Conservation (phyloP, 2,329 filamentous ascomycete species). For the Aureobasidium sp. region DNA sequence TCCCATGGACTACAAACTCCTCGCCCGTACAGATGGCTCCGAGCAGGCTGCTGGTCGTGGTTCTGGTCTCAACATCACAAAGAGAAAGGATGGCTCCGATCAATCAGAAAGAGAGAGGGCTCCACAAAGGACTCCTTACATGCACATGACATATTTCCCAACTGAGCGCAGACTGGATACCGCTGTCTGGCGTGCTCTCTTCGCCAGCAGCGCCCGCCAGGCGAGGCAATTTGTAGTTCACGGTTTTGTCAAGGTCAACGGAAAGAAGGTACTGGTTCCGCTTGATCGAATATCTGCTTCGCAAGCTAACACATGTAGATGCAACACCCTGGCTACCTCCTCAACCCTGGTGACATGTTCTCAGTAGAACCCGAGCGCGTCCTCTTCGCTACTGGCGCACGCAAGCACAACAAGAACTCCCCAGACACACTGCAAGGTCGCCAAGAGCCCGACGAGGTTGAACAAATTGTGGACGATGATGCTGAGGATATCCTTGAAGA, state of each 20-base stretch:
- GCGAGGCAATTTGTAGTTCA: conserved; percentile 92
- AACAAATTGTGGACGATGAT: conserved; percentile 8
- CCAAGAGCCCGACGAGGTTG: conserved; percentile 14
- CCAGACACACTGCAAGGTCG: conserved; percentile 12
- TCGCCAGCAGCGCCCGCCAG: conserved; percentile 87
- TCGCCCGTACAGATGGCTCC: conserved; percentile 74
- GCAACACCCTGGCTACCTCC: conserved; percentile 80
- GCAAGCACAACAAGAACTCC: conserved; percentile 28
- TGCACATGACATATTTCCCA: conserved; percentile 92
- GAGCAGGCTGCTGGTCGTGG: conserved; percentile 77
- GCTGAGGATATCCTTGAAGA: conserved; percentile 8
- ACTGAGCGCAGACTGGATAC: conserved; percentile 85
- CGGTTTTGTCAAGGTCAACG: conserved; percentile 90
- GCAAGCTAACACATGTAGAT: conserved; percentile 51
- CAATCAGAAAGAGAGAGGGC: not conserved
- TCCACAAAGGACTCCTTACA: conserved; percentile 66
- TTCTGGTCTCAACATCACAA: conserved; percentile 49
- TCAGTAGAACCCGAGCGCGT: conserved; percentile 86
- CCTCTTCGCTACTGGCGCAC: conserved; percentile 73
- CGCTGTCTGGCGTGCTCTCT: conserved; percentile 88
- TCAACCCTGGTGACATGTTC: conserved; percentile 98
- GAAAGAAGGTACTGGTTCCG: conserved; percentile 62
- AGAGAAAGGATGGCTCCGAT: conserved; percentile 13
- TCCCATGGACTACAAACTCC: conserved; percentile 71
- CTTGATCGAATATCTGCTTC: not conserved